phyloP scores from a whole-genome alignment of 2,329 filamentous ascomycete species.

The Aspergillus glaucus region DNA sequence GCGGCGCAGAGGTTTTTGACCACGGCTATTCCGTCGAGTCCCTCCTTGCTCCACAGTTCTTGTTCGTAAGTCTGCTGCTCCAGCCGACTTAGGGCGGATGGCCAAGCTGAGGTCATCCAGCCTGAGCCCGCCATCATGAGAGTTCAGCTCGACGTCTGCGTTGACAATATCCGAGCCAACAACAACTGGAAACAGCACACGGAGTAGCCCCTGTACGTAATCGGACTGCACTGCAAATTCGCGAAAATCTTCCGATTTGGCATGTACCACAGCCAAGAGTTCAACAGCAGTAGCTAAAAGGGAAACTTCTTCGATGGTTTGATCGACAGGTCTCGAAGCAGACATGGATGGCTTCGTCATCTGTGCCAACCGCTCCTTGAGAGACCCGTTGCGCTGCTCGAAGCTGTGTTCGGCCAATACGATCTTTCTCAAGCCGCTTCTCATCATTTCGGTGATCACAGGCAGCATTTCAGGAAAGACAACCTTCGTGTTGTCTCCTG shows the following conservation, averaged over 20 bases:
- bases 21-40: slow-evolving; percentile 45
- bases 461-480: slow-evolving; percentile 70
- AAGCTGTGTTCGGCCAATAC: slow-evolving; percentile 55
- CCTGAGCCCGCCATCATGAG: slow-evolving; percentile 69
- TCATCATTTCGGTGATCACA: slow-evolving; percentile 79
- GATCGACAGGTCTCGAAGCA: slow-evolving; percentile 8
- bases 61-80: slow-evolving; percentile 66
- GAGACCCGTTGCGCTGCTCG: neutral
- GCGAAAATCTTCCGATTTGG: slow-evolving; percentile 68
- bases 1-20: slow-evolving; percentile 56
- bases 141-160: slow-evolving; percentile 80
- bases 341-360: slow-evolving; percentile 9
- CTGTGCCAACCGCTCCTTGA: slow-evolving; percentile 8
- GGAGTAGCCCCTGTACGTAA: slow-evolving; percentile 73
- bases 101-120: slow-evolving; percentile 84
- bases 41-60: slow-evolving; percentile 52
- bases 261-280: slow-evolving; percentile 72
- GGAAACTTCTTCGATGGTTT: slow-evolving; percentile 51
- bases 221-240: slow-evolving; percentile 76
- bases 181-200: slow-evolving; percentile 77
- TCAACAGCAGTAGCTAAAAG: slow-evolving; percentile 70
- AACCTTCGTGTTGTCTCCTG: slow-evolving; percentile 56
- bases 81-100: slow-evolving; percentile 65
- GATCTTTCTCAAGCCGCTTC: slow-evolving; percentile 68
- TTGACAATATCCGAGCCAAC: slow-evolving; percentile 79